Evolutionary conservation across 306 rosid genomes (phyloP), one percentile per base, ranked within the genome.

Genomic region (Malus domestica): DNA sequence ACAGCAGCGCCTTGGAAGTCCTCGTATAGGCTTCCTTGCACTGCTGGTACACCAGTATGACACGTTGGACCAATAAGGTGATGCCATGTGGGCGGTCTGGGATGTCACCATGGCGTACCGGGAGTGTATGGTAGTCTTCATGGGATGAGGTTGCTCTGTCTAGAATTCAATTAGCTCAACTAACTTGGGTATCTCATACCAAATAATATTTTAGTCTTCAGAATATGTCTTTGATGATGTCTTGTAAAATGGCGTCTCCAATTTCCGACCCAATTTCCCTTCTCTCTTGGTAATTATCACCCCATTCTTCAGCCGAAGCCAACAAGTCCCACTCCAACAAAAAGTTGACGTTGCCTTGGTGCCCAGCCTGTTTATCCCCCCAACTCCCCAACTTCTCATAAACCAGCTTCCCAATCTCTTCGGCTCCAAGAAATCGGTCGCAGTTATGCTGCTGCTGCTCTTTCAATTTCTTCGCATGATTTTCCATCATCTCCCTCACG

Each of bases 201-300:
- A 1, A 20, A 20, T 16, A 30, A 30, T 27, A 35, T 20, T 32
- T 80, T 68, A 78, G 35, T 38, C 33, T 68, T 91, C 87, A 25
- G 72, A 89, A 81, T 79, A 86, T 70, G 27, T 88, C 96, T 61
- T 76, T 5, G 10, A 70, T 72, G 52, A 90, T 76, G 64, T 86
- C 78, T 68, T 88, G 88, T 74, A 89, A 86, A 71, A 95, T 74
- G 22, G 85, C 78, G 51, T 88, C 87, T 27, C 88, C 93, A 46
- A 90, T 81, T 85, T 89, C 88, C 44, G 79, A 54, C 54, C 85
- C 73, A 74, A 90, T 59, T 68, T 85, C 92, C 52, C 46, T 82
- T 66, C 64, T 77, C 62, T 87, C 88, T 8, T 63, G 76, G 76
- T 86, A 77, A 9, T 82, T 78, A 70, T 75, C 78, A 63, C 58